These are phyloP conservation scores for Coffea eugenioides DNA, from an alignment of 257 asterid genomes.

Conservation along the genomic window DNA sequence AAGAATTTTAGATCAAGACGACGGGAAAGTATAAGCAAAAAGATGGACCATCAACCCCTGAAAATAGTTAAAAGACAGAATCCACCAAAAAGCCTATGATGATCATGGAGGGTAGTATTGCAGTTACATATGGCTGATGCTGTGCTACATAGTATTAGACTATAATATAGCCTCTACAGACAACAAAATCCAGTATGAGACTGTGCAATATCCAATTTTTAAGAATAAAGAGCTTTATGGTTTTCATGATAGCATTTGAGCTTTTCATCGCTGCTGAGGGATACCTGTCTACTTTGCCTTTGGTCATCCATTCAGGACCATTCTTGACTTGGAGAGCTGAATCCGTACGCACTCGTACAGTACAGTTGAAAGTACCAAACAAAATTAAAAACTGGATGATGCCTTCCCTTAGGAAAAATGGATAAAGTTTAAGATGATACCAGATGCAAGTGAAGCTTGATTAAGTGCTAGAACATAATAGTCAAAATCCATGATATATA, in stretches of 20 bases:
- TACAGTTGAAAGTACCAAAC: not conserved
- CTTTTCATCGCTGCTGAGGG: not conserved
- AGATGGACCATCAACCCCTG: not conserved
- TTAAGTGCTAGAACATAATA: not conserved
- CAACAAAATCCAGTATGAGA: not conserved
- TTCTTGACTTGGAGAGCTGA: not conserved
- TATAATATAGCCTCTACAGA: not conserved
- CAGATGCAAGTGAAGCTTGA: not conserved
- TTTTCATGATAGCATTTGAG: not conserved
- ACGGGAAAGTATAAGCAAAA: not conserved
- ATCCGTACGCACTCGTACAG: not conserved
- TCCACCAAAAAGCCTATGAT: not conserved
- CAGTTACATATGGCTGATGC: not conserved
- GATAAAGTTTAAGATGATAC: not conserved
- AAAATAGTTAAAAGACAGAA: too few relatives aligned
- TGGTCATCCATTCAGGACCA: not conserved
- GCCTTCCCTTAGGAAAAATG: not conserved
- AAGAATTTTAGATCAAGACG: not conserved
- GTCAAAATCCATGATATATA: not conserved
- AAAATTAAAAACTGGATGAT: not conserved
- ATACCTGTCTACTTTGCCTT: not conserved
- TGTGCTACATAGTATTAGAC: not conserved
- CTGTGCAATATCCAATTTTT: not conserved
- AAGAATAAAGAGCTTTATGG: not conserved
- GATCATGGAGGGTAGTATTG: not conserved